These are phyloP conservation scores for Orobanche coerulescens DNA, from an alignment of 257 asterid genomes.

Conservation along the genomic window DNA sequence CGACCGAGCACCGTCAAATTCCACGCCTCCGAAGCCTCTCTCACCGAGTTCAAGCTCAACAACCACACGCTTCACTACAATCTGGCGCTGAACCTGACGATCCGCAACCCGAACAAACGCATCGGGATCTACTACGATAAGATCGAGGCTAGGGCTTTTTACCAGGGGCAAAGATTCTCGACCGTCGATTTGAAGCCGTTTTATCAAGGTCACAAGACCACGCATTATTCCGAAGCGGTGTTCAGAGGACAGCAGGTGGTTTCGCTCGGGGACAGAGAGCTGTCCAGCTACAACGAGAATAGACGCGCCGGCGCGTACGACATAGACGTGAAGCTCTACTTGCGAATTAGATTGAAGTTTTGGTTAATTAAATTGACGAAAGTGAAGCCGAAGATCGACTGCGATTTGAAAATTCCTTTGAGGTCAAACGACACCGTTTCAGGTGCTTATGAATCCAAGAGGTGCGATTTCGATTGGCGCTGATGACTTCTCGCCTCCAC, in stretches of 20 bases:
- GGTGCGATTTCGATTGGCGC: conserved; percentile 69
- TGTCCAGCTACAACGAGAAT: conserved; percentile 30
- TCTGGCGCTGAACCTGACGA: conserved; percentile 51
- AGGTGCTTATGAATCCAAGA: conserved; percentile 29
- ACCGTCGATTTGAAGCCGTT: conserved; percentile 30
- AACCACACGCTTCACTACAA: conserved; percentile 60
- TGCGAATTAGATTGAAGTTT: conserved; percentile 42
- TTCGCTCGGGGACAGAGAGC: conserved; percentile 28
- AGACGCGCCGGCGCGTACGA: conserved; percentile 25
- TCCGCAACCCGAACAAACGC: conserved; percentile 76
- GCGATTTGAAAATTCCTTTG: conserved; percentile 60
- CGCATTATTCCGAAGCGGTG: conserved; percentile 25
- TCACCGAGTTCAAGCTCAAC: conserved; percentile 44
- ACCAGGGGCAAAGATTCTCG: conserved; percentile 47
- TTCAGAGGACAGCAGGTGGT: conserved; percentile 37
- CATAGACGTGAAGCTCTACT: conserved; percentile 44
- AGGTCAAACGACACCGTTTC: conserved; percentile 34
- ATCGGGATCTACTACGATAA: conserved; percentile 74
- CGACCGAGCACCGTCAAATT: conserved; percentile 68
- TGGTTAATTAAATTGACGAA: conserved; percentile 34
- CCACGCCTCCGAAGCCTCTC: conserved; percentile 46
- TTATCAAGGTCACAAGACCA: conserved; percentile 58
- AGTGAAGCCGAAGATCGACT: conserved; percentile 60
- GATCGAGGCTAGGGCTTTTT: conserved; percentile 57
- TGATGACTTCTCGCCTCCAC: conserved; percentile 21